Percentiles rank a stretch among this genome's conserved stretches.
Evolutionary conservation across 768 basidiomycete genomes (phyloP).

Genomic region (Lentinula detonsa): DNA sequence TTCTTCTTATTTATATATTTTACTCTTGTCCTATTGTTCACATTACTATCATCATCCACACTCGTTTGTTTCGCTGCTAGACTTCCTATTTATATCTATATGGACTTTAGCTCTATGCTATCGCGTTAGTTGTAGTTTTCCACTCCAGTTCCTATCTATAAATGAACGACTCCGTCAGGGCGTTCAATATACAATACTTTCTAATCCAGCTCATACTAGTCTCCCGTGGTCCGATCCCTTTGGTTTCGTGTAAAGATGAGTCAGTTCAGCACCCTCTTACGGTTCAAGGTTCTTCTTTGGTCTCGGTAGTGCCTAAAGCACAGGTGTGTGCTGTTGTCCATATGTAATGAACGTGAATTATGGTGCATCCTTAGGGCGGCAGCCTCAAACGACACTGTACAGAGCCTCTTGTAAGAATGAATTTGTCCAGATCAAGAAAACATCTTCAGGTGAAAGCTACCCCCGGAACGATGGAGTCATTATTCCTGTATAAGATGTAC

Average conservation of each 20-base stretch:
- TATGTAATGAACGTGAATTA: background rate
- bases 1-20: background rate
- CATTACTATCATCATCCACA: constrained; percentile 1
- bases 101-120: background rate
- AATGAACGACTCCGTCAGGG: too few relatives aligned
- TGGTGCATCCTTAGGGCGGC: background rate
- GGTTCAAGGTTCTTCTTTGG: too few relatives aligned
- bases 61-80: background rate
- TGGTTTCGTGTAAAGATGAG: too few relatives aligned
- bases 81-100: background rate
- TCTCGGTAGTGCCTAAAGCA: too few relatives aligned
- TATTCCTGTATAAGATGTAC: too few relatives aligned
- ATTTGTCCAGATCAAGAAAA: background rate
- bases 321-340: too few relatives aligned
- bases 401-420: background rate
- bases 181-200: too few relatives aligned
- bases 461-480: too few relatives aligned
- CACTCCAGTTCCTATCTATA: background rate
- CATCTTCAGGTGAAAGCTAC: background rate
- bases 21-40: background rate
- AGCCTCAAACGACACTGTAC: background rate
- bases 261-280: too few relatives aligned
- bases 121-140: background rate
- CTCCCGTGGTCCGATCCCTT: too few relatives aligned
- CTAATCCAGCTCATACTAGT: too few relatives aligned